These are phyloP conservation scores for Whalleya microplaca DNA, from an alignment of 2,329 filamentous ascomycete genomes.

Conservation along the genomic window DNA sequence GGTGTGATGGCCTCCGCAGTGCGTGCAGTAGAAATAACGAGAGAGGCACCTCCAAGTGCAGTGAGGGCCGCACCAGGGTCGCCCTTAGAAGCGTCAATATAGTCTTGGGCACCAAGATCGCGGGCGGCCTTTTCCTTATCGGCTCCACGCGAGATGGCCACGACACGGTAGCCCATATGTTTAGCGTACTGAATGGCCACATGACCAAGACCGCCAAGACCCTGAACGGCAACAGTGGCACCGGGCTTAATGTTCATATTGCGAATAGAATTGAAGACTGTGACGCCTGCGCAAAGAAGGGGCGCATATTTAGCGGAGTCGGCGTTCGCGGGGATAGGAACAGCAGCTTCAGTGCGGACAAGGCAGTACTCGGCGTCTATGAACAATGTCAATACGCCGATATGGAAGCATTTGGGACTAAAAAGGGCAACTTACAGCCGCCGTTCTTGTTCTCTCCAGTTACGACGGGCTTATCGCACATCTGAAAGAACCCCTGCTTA, in stretches of 20 bases:
- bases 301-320: conserved; percentile 49
- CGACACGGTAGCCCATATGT: conserved; percentile 66
- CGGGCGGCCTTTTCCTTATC: conserved; percentile 57
- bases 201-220: conserved; percentile 68
- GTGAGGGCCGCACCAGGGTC: conserved; percentile 13
- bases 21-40: conserved; percentile 15
- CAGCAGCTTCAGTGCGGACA: conserved; percentile 57
- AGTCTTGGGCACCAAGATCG: conserved; percentile 60
- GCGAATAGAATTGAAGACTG: conserved; percentile 48
- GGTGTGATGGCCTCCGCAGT: conserved; percentile 14
- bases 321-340: conserved; percentile 45
- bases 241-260: conserved; percentile 40
- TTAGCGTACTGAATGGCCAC: conserved; percentile 67
- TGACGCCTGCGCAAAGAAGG: conserved; percentile 55
- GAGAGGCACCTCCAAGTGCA: conserved; percentile 12
- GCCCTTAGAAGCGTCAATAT: conserved; percentile 42
- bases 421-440: conserved; percentile 45
- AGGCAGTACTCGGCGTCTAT: conserved; percentile 56
- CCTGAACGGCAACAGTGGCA: conserved; percentile 51
- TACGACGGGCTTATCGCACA: conserved; percentile 61
- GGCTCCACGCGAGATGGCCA: conserved; percentile 55
- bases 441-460: conserved; percentile 59
- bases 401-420: background rate
- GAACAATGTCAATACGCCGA: background rate
- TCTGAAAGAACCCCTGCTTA: conserved; percentile 57